phyloP scores from a whole-genome alignment of 192 early-diverging fungal species.

The Backusella circina region DNA sequence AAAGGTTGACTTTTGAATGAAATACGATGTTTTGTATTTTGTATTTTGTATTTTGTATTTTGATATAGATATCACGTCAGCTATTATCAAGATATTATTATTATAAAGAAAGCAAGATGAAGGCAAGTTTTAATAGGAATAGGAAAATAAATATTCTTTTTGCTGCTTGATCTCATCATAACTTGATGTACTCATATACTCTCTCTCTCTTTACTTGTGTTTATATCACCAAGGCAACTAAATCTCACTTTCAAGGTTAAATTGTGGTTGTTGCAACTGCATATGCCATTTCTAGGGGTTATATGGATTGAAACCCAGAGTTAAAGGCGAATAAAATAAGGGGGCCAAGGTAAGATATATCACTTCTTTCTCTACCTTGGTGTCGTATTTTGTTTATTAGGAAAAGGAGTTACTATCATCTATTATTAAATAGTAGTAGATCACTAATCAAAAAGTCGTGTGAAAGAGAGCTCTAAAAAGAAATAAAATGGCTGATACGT shows the following conservation, averaged over 20 bases:
- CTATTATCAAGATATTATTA: not conserved
- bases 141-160: too few relatives aligned
- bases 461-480: not conserved
- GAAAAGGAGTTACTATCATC: not conserved
- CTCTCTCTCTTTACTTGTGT: not conserved
- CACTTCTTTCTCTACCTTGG: not conserved
- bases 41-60: too few relatives aligned
- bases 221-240: not conserved
- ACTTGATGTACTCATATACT: not conserved
- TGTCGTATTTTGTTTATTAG: not conserved
- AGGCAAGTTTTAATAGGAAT: not conserved
- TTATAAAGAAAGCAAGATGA: not conserved
- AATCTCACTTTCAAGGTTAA: not conserved
- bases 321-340: not conserved
- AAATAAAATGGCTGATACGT: not conserved
- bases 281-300: not conserved
- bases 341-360: not conserved
- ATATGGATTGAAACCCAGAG: not conserved
- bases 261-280: not conserved
- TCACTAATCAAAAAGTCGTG: not conserved
- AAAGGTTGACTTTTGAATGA: conserved; percentile 1
- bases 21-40: not conserved
- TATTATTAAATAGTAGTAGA: not conserved
- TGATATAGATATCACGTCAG: not conserved
- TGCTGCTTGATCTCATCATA: not conserved